Evolutionary conservation across 768 basidiomycete genomes (phyloP), one percentile per base, ranked within the genome.

Genomic region (Cystobasidium onofrii): DNA sequence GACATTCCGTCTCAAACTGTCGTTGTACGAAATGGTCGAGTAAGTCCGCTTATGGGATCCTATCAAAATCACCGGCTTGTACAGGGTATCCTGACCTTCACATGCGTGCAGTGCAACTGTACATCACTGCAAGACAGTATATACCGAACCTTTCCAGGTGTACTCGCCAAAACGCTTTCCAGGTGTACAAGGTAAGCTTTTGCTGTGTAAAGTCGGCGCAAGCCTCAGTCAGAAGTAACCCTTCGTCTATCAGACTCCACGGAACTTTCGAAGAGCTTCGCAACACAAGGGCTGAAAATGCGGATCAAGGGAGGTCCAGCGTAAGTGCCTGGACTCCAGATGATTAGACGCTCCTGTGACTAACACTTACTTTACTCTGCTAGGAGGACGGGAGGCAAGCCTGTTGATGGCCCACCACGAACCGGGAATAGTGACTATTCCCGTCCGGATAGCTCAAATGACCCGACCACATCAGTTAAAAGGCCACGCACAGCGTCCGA

Each of bases 21-120:
- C 54, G 7, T 54, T 71, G 31, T 71, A 71, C 43, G 69, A 71
- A 34, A 71, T 71, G 69, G 69, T 71, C 6, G 69, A 71, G 69
- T 71, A 41, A 36, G 69, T 29, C 15, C 15, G 54, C 7, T 17
- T 31, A n/a, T 25, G 15, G 20, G 27, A 29, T 15, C 52, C 17
- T 31, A 20, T 18, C 23, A 63, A n/a, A n/a, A n/a, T n/a, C n/a
- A n/a, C n/a, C n/a, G n/a, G n/a, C n/a, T n/a, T n/a, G n/a, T 27
- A 27, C 4, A 23, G 29, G 17, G 6, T 20, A 50, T 31, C n/a
- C n/a, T 20, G 13, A 23, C 25, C 50, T 18, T 55, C 9, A 12
- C 61, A 18, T n/a, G 9, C 6, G 12, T 27, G 4, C 69, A 71
- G 69, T 36, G 29, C 54, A 3, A 71, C 69, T 39, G 69, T 71